Evolutionary conservation across 352 stramenopile genomes (phyloP).

Genomic region (Phytophthora vignae): DNA sequence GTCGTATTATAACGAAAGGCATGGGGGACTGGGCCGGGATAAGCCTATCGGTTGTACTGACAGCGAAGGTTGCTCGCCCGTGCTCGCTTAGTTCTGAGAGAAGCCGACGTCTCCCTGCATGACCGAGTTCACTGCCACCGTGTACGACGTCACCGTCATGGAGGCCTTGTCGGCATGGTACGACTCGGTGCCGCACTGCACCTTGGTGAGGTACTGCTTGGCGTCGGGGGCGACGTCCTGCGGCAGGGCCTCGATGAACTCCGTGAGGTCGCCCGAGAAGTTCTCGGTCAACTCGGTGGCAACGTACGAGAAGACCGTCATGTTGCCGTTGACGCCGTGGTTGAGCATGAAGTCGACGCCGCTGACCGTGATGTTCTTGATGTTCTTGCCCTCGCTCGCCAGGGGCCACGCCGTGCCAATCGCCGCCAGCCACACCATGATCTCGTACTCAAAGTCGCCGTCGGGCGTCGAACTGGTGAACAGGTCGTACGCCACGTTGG

Average conservation of each 20-base stretch:
- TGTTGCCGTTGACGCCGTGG: constrained; percentile 46
- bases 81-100: constrained; percentile 2
- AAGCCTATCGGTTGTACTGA: no score
- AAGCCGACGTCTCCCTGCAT: constrained; percentile 18
- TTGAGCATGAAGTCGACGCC: constrained; percentile 42
- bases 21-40: not conserved
- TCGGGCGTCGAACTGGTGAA: constrained; percentile 42
- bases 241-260: constrained; percentile 39
- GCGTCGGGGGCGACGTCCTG: constrained; percentile 22
- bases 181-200: constrained; percentile 42
- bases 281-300: constrained; percentile 35
- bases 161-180: constrained; percentile 34
- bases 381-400: constrained; percentile 36
- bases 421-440: constrained; percentile 49
- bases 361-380: constrained; percentile 37
- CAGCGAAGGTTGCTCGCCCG: no score
- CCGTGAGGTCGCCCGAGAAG: constrained; percentile 44
- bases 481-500: constrained; percentile 45
- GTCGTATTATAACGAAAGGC: not conserved
- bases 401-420: constrained; percentile 44
- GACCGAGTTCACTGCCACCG: constrained; percentile 19
- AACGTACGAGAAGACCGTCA: constrained; percentile 47
- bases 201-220: constrained; percentile 39
- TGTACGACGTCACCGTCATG: constrained; percentile 30
- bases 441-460: constrained; percentile 41